phyloP scores from a whole-genome alignment of 2,329 filamentous ascomycete genomes.

The Talaromyces atroroseus region DNA sequence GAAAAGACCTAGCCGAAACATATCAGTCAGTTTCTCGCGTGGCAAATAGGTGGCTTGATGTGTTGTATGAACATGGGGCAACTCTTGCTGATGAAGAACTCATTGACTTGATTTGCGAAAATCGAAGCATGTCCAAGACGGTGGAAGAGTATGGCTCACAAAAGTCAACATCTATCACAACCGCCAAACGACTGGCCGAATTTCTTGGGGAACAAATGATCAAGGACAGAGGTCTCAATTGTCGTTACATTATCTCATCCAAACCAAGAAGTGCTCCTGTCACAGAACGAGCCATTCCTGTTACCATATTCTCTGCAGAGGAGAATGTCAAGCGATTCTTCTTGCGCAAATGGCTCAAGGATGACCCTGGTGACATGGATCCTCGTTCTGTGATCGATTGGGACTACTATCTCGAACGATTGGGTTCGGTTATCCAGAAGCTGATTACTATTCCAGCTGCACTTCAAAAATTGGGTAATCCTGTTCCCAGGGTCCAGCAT shows the following conservation, averaged over 20 bases:
- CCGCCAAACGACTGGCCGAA: conserved; percentile 86
- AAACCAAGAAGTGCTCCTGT: conserved; percentile 83
- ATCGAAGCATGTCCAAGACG: conserved; percentile 96
- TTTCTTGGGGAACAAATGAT: conserved; percentile 98
- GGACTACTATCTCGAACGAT: conserved; percentile 93
- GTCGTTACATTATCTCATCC: conserved; percentile 97
- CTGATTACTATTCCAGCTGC: conserved; percentile 97
- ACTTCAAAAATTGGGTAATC: conserved; percentile 89
- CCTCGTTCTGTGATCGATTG: conserved; percentile 87
- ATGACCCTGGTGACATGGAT: conserved; percentile 87
- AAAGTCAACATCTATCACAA: conserved; percentile 99
- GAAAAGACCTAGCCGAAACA: conserved; percentile 77
- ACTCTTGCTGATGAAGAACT: conserved; percentile 94
- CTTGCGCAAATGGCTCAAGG: conserved; percentile 89
- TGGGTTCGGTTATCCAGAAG: conserved; percentile 97
- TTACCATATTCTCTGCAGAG: conserved; percentile 95
- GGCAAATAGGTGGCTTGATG: conserved; percentile 94
- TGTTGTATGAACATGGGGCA: conserved; percentile 78
- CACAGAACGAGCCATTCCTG: conserved; percentile 87
- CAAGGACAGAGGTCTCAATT: conserved; percentile 98
- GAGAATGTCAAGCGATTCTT: conserved; percentile 81
- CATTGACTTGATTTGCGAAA: conserved; percentile 99
- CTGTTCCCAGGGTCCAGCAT: conserved; percentile 86
- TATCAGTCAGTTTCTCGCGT: conserved; percentile 90
- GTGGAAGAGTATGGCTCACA: conserved; percentile 92